Percentiles rank a stretch among this genome's conserved stretches.
These are phyloP conservation scores for Pestalotiopsis sp. DNA, from an alignment of 2,329 filamentous ascomycete species.

Conservation along the genomic window DNA sequence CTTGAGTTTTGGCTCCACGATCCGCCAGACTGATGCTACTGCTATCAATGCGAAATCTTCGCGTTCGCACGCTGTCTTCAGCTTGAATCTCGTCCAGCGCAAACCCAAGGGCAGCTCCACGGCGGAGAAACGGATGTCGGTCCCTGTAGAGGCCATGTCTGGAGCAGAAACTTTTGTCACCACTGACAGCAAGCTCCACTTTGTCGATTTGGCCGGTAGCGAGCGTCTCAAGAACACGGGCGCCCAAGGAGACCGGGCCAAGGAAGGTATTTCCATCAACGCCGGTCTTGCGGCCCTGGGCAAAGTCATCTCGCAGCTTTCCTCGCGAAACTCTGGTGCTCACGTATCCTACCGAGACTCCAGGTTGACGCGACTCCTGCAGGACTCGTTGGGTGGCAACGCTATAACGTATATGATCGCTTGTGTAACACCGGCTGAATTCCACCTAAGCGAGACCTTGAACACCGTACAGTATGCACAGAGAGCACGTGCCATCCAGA, in stretches of 20 bases:
- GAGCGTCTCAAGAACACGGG: slow-evolving; percentile 97
- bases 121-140: slow-evolving; percentile 81
- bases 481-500: slow-evolving; percentile 92
- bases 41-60: slow-evolving; percentile 98
- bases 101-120: slow-evolving; percentile 58
- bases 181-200: slow-evolving; percentile 97
- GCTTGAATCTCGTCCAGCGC: slow-evolving; percentile 86
- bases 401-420: slow-evolving; percentile 99
- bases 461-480: slow-evolving; percentile 98
- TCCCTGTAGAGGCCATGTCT: slow-evolving; percentile 78
- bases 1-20: slow-evolving; percentile 87
- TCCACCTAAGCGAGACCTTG: slow-evolving; percentile 94
- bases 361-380: slow-evolving; percentile 89
- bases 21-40: slow-evolving; percentile 94
- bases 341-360: slow-evolving; percentile 98
- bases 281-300: slow-evolving; percentile 90
- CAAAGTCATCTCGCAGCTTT: slow-evolving; percentile 97
- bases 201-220: slow-evolving; percentile 95
- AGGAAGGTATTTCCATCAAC: slow-evolving; percentile 97
- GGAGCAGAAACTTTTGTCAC: slow-evolving; percentile 72
- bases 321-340: slow-evolving; percentile 80
- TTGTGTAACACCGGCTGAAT: slow-evolving; percentile 94
- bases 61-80: slow-evolving; percentile 96
- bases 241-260: slow-evolving; percentile 89
- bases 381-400: slow-evolving; percentile 95